A percentile compares a stretch with the other conserved stretches of the same genome.
These are phyloP conservation scores for Hypoxylon sp. DNA, from an alignment of 2,329 filamentous ascomycete genomes.

Conservation along the genomic window DNA sequence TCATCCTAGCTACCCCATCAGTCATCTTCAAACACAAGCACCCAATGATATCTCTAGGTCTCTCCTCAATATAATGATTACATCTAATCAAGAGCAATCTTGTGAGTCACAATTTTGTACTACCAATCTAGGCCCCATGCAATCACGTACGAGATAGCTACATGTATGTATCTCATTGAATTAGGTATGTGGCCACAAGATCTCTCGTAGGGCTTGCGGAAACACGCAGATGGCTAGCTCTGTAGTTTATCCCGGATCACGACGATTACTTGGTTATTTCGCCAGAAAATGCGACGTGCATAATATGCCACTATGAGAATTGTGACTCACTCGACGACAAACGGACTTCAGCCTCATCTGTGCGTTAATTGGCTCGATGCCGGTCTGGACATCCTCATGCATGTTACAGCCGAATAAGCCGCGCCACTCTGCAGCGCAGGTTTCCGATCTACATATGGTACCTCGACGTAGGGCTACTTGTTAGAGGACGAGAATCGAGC, in stretches of 20 bases:
- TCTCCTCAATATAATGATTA: constrained; percentile 3
- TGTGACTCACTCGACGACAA: not conserved
- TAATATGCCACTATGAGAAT: too few relatives aligned
- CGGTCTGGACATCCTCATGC: not conserved
- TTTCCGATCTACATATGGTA: constrained; percentile 8
- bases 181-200: too few relatives aligned
- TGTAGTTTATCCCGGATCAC: not conserved
- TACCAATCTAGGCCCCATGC: too few relatives aligned
- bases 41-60: constrained; percentile 1
- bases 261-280: not conserved
- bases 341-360: constrained; percentile 22
- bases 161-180: too few relatives aligned
- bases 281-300: not conserved
- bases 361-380: constrained; percentile 13
- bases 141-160: too few relatives aligned
- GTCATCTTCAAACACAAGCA: too few relatives aligned
- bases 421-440: constrained; percentile 16
- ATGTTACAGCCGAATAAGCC: constrained; percentile 7
- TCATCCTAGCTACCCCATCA: too few relatives aligned
- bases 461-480: constrained; percentile 1
- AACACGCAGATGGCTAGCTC: too few relatives aligned
- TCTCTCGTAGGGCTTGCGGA: too few relatives aligned
- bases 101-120: not conserved
- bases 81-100: not conserved
- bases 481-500: constrained; percentile 6